Conservation (phyloP, 768 basidiomycete genomes). For the Calocybe cyanea region DNA sequence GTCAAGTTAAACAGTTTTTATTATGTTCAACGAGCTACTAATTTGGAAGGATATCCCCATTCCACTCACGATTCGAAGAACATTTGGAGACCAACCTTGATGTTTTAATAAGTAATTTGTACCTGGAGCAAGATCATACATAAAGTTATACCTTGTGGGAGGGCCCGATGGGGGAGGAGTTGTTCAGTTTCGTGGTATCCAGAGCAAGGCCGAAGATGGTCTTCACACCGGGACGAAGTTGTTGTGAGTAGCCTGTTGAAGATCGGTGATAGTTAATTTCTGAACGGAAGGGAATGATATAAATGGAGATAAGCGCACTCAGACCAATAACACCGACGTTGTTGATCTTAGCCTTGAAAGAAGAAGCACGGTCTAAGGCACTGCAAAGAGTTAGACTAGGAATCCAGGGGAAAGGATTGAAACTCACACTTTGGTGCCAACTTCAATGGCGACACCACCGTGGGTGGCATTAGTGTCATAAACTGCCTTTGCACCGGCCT, state of each 20-base stretch:
- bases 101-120: not conserved
- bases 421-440: constrained; percentile 90
- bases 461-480: constrained; percentile 92
- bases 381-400: too few species aligned
- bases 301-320: constrained; percentile 42
- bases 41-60: constrained; percentile 27
- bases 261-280: not conserved
- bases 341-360: constrained; percentile 99
- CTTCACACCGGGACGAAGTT: constrained; percentile 90
- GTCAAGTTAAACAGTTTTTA: constrained; percentile 4
- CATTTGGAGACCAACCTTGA: constrained; percentile 69
- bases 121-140: not conserved
- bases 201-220: constrained; percentile 92
- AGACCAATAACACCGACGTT: constrained; percentile 88
- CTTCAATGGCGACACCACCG: constrained; percentile 85
- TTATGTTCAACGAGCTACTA: constrained; percentile 23
- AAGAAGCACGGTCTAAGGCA: constrained; percentile 84
- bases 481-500: constrained; percentile 94
- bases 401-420: too few species aligned
- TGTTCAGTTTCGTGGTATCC: constrained; percentile 90
- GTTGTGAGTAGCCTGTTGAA: constrained; percentile 78
- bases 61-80: constrained; percentile 65
- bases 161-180: constrained; percentile 55
- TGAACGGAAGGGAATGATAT: not conserved
- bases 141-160: constrained; percentile 66